A percentile compares a stretch with the other conserved stretches of the same genome.
Conservation (phyloP, 352 stramenopile species). For the Phytophthora capsici region DNA sequence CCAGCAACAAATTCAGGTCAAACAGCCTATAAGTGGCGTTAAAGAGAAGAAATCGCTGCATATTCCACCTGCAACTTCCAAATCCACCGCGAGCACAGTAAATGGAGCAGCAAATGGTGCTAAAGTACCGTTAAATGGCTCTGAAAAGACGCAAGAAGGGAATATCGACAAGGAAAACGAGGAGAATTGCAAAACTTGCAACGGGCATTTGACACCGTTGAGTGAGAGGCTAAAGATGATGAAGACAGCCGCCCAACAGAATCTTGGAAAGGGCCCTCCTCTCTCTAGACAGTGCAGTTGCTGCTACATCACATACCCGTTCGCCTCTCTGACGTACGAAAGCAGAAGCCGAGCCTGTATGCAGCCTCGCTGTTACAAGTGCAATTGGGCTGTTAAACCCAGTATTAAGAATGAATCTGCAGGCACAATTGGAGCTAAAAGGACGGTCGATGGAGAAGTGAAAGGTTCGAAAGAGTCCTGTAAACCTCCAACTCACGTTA, state of each 20-base stretch:
- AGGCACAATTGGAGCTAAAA: constrained; percentile 7
- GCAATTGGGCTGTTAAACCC: constrained; percentile 13
- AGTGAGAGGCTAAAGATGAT: constrained; percentile 18
- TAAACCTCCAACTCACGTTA: not conserved
- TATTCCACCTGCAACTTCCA: not conserved
- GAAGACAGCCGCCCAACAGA: constrained; percentile 4
- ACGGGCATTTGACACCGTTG: constrained; percentile 18
- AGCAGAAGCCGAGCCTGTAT: constrained; percentile 8
- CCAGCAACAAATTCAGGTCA: constrained; percentile 5
- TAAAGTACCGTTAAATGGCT: not conserved
- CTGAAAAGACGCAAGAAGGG: not conserved
- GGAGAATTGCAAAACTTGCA: constrained; percentile 19
- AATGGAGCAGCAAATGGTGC: not conserved
- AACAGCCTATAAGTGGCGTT: not conserved
- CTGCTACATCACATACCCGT: constrained; percentile 23
- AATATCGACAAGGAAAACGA: not conserved
- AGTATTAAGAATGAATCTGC: not conserved
- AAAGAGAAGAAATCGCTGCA: not conserved
- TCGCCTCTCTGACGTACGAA: constrained; percentile 18
- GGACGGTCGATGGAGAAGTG: constrained; percentile 1
- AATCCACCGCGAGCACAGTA: not conserved
- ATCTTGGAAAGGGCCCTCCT: not conserved
- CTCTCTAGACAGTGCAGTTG: constrained; percentile 17
- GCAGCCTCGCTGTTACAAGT: constrained; percentile 27
- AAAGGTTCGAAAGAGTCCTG: not conserved